phyloP scores from a whole-genome alignment of 306 rosid genomes.

The Delonix regia region DNA sequence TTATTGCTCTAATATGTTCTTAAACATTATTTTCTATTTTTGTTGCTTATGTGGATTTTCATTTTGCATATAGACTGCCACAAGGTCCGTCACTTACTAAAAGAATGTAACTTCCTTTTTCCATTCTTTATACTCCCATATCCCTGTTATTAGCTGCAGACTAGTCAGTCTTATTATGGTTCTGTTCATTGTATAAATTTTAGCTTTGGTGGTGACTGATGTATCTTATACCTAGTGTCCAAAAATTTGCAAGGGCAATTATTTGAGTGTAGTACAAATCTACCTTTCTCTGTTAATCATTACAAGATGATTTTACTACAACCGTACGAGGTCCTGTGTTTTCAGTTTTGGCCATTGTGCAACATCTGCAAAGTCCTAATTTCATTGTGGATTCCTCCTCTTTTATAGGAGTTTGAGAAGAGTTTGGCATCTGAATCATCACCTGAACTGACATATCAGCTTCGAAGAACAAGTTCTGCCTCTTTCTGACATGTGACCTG shows the following conservation, averaged over 20 bases:
- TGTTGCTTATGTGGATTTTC: neutral
- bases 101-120: neutral
- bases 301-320: slow-evolving; percentile 10
- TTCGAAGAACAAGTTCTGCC: slow-evolving; percentile 73
- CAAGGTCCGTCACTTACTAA: neutral
- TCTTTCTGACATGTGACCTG: slow-evolving; percentile 48
- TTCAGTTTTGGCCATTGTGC: slow-evolving; percentile 5
- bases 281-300: neutral
- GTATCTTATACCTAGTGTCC: neutral
- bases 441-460: slow-evolving; percentile 58
- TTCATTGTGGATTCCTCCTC: slow-evolving; percentile 17
- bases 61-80: neutral
- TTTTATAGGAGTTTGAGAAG: slow-evolving; percentile 60
- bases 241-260: neutral
- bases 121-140: neutral
- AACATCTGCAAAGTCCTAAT: slow-evolving; percentile 9
- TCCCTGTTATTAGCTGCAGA: slow-evolving; percentile 11
- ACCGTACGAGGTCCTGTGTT: neutral
- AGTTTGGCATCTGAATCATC: slow-evolving; percentile 35
- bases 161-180: neutral
- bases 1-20: neutral
- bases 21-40: neutral
- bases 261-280: neutral
- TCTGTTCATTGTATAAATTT: slow-evolving; percentile 1
- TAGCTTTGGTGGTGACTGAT: slow-evolving; percentile 1